phyloP scores from a whole-genome alignment of 805 yeast species.

The Scheffersomyces coipomensis region DNA sequence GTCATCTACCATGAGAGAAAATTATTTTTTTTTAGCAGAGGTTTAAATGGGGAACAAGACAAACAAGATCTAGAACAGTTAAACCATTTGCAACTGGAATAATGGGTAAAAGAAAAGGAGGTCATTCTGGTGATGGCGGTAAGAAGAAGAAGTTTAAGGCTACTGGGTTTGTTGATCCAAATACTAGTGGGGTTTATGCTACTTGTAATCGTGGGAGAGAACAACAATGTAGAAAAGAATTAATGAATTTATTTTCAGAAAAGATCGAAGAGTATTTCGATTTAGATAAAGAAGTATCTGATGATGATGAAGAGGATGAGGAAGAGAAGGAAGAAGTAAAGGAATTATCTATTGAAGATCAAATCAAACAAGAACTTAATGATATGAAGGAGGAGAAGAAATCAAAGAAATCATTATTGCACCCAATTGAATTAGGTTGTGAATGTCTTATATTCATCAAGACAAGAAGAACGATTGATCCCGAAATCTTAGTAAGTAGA shows the following conservation, averaged over 20 bases:
- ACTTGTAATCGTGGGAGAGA: conserved; percentile 86
- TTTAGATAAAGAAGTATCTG: conserved; percentile 14
- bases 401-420: conserved; percentile 45
- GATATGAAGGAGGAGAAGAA: conserved; percentile 49
- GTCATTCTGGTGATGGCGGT: conserved; percentile 16
- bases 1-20: too few species aligned
- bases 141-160: conserved; percentile 45
- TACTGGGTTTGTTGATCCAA: conserved; percentile 69
- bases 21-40: too few species aligned
- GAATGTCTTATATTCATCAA: conserved; percentile 87
- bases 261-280: conserved; percentile 35
- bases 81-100: too few species aligned
- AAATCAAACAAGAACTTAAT: conserved; percentile 67
- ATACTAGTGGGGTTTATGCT: conserved; percentile 83
- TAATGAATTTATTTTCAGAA: conserved; percentile 52
- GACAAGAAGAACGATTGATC: conserved; percentile 73
- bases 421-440: conserved; percentile 65
- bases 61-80: too few species aligned
- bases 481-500: conserved; percentile 64
- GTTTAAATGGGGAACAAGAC: too few species aligned
- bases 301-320: conserved; percentile 29
- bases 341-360: conserved; percentile 69
- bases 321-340: conserved; percentile 14
- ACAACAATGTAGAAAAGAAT: conserved; percentile 70
- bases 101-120: conserved; percentile 30